A percentile compares a stretch with the other conserved stretches of the same genome.
Evolutionary conservation across 768 basidiomycete genomes (phyloP).

Genomic region (Tricholoma sp.): DNA sequence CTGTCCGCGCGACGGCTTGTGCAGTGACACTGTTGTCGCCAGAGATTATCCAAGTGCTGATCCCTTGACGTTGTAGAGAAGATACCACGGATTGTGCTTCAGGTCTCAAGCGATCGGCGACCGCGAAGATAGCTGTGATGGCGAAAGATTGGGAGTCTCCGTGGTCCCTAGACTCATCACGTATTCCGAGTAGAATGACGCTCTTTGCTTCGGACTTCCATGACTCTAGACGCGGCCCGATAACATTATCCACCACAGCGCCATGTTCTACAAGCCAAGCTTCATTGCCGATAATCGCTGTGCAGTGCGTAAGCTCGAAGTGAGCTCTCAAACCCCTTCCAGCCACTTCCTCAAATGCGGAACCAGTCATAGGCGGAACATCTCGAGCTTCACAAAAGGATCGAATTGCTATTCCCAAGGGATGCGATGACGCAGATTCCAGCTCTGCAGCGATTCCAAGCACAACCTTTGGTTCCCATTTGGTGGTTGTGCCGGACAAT

Average conservation of each 20-base stretch:
- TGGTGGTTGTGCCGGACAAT: constrained; percentile 10
- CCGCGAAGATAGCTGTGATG: constrained; percentile 50
- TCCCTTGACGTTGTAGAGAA: constrained; percentile 43
- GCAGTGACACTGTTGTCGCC: constrained; percentile 70
- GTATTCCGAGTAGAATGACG: constrained; percentile 54
- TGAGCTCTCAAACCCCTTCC: constrained; percentile 59
- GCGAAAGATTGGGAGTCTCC: constrained; percentile 1
- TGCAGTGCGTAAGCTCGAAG: constrained; percentile 34
- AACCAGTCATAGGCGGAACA: constrained; percentile 1
- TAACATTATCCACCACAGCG: constrained; percentile 24
- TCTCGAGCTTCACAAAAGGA: constrained; percentile 33
- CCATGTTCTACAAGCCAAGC: constrained; percentile 53
- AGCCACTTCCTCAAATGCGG: constrained; percentile 50
- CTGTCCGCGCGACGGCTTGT: constrained; percentile 57
- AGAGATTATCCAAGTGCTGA: constrained; percentile 76
- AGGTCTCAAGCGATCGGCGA: constrained; percentile 57
- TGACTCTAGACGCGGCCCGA: constrained; percentile 27
- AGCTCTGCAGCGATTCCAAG: constrained; percentile 50
- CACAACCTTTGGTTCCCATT: constrained; percentile 32
- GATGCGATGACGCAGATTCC: constrained; percentile 59
- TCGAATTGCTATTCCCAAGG: constrained; percentile 56
- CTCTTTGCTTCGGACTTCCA: constrained; percentile 72
- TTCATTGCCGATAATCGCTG: constrained; percentile 66
- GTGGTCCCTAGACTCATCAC: neutral
- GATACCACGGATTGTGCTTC: constrained; percentile 54